These are phyloP conservation scores for Epichloe elymi DNA, from an alignment of 2,329 filamentous ascomycete genomes.

Conservation along the genomic window DNA sequence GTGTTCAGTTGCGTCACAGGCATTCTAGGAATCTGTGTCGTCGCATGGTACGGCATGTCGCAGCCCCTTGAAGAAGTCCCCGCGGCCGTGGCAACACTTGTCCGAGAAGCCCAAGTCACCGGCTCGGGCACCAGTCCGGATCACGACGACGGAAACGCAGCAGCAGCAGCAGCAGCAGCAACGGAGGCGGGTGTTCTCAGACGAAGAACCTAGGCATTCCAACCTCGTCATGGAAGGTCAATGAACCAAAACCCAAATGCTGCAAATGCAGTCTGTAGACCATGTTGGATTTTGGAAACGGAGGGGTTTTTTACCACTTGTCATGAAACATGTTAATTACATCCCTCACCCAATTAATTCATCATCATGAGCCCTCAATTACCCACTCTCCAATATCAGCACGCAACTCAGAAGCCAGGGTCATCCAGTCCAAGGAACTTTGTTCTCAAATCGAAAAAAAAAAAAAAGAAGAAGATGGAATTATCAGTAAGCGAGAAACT, in stretches of 20 bases:
- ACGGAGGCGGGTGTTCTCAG: background rate
- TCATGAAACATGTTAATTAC: no score
- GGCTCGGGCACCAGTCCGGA: background rate
- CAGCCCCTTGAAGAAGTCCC: conserved; percentile 8
- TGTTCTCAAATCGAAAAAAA: background rate
- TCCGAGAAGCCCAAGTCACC: conserved; percentile 1
- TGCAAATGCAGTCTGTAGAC: no score
- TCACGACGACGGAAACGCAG: background rate
- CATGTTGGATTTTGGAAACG: no score
- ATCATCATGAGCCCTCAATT: no score
- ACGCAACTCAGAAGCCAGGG: no score
- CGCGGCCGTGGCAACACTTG: conserved; percentile 1
- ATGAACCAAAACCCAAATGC: no score
- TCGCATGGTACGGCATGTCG: conserved; percentile 50
- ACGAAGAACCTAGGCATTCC: background rate
- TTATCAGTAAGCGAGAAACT: background rate
- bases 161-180: background rate
- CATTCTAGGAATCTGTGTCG: conserved; percentile 51
- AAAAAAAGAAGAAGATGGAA: background rate
- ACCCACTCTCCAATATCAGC: no score
- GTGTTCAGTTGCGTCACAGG: conserved; percentile 59
- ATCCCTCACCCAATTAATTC: no score
- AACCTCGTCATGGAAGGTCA: background rate
- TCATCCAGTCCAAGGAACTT: no score
- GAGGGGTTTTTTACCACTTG: no score